Evolutionary conservation across 176 grass and related monocot species (phyloP).

Genomic region (Saccharum officinarum): DNA sequence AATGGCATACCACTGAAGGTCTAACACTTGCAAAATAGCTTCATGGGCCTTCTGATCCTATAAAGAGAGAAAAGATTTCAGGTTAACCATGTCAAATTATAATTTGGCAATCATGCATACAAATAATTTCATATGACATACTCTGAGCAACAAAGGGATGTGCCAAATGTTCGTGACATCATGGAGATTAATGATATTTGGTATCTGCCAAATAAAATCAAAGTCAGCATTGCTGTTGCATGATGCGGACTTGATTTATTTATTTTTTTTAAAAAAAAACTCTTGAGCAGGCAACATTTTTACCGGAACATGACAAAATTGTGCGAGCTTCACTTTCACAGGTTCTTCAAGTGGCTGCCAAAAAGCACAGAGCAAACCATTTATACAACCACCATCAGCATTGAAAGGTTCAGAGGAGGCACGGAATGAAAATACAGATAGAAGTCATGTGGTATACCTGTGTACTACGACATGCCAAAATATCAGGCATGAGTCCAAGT

Average conservation of each 20-base stretch:
- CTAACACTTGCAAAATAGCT: slow-evolving; percentile 74
- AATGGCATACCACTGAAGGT: slow-evolving; percentile 68
- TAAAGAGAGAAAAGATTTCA: background rate
- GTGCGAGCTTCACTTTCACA: slow-evolving; percentile 86
- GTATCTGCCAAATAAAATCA: slow-evolving; percentile 49
- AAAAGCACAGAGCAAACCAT: slow-evolving; percentile 33
- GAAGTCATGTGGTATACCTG: slow-evolving; percentile 46
- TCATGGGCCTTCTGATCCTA: slow-evolving; percentile 96
- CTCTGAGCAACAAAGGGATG: slow-evolving; percentile 92
- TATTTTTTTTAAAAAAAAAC: background rate
- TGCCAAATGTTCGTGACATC: slow-evolving; percentile 99
- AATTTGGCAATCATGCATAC: background rate
- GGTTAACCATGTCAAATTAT: slow-evolving; percentile 13
- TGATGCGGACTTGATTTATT: background rate
- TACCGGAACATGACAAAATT: slow-evolving; percentile 96
- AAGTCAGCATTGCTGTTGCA: slow-evolving; percentile 18
- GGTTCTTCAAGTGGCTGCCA: slow-evolving; percentile 79
- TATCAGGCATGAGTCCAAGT: slow-evolving; percentile 91
- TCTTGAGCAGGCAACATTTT: background rate
- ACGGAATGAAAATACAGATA: background rate
- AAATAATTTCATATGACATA: slow-evolving; percentile 40
- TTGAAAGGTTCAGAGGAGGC: background rate
- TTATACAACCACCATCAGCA: background rate
- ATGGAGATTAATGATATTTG: slow-evolving; percentile 83
- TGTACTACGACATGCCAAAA: slow-evolving; percentile 88